phyloP scores from a whole-genome alignment of 371 early-diverging fungal genomes.

The Actinomortierella ambigua region DNA sequence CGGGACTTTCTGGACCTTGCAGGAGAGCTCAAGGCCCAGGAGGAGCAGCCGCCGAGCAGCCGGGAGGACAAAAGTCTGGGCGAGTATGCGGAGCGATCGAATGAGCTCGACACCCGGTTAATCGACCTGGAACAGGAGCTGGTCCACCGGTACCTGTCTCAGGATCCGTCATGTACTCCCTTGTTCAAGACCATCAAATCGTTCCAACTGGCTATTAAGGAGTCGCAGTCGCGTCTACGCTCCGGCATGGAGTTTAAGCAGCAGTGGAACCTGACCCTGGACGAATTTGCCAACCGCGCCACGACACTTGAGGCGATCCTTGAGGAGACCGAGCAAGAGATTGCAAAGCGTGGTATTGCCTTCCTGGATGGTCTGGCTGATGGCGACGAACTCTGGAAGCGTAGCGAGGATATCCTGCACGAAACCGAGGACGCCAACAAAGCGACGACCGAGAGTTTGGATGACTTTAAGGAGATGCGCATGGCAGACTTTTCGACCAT shows the following conservation, averaged over 20 bases:
- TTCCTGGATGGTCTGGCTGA: slow-evolving; percentile 13
- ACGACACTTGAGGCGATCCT: slow-evolving; percentile 25
- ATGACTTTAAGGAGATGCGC: slow-evolving; percentile 21
- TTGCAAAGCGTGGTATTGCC: slow-evolving; percentile 13
- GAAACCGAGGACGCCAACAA: slow-evolving; percentile 22
- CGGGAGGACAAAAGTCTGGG: slow-evolving; percentile 2
- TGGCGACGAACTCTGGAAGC: slow-evolving; percentile 24
- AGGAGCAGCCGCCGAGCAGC: slow-evolving; percentile 5
- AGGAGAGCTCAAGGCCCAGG: slow-evolving; percentile 11
- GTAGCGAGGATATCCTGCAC: slow-evolving; percentile 10
- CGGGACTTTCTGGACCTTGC: slow-evolving; percentile 12
- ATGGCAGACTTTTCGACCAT: slow-evolving; percentile 18
- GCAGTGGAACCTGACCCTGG: slow-evolving; percentile 40
- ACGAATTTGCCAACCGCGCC: slow-evolving; percentile 19
- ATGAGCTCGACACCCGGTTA: slow-evolving; percentile 11
- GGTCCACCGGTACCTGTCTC: slow-evolving; percentile 10
- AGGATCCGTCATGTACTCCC: slow-evolving; percentile 26
- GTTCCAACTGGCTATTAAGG: slow-evolving; percentile 20
- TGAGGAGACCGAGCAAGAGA: slow-evolving; percentile 15
- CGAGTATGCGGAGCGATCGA: slow-evolving; percentile 17
- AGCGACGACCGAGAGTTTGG: slow-evolving; percentile 16
- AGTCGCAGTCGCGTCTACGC: slow-evolving; percentile 23
- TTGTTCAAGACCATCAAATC: slow-evolving; percentile 21
- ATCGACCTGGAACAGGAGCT: slow-evolving; percentile 28
- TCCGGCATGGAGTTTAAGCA: slow-evolving; percentile 30